Percentiles rank a stretch among this genome's conserved stretches.
Conservation (phyloP, 164 flowering plant species). For the Sedum album region DNA sequence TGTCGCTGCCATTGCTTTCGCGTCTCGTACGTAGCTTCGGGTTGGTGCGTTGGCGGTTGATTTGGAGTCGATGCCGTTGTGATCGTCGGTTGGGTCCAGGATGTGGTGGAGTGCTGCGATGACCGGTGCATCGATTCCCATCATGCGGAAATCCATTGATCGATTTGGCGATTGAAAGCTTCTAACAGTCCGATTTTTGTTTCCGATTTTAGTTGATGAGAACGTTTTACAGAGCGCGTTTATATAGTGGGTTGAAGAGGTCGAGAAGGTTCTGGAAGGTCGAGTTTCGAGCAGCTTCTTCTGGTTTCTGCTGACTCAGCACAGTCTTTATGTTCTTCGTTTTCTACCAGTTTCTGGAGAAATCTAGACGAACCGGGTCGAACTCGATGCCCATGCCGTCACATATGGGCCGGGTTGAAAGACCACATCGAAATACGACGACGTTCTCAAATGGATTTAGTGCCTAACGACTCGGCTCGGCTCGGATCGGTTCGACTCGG, state of each 20-base stretch:
- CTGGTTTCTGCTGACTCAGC: background rate
- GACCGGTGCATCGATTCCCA: slow-evolving; percentile 35
- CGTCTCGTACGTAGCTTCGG: slow-evolving; percentile 48
- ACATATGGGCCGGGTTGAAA: background rate
- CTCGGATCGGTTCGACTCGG: no score
- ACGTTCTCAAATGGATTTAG: background rate
- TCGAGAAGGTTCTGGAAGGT: background rate
- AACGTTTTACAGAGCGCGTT: no score
- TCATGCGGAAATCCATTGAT: slow-evolving; percentile 34
- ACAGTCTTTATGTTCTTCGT: background rate
- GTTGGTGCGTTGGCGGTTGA: slow-evolving; percentile 28
- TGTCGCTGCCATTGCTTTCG: slow-evolving; percentile 49
- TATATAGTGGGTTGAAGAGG: background rate
- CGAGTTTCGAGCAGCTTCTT: background rate
- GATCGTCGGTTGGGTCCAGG: slow-evolving; percentile 25
- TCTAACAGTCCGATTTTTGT: no score
- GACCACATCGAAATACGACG: no score
- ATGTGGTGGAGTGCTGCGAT: slow-evolving; percentile 36
- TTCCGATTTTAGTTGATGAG: no score
- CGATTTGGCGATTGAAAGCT: no score
- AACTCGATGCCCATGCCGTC: background rate
- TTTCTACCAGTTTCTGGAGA: slow-evolving; percentile 1
- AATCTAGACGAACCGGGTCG: background rate
- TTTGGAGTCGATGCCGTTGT: slow-evolving; percentile 8
- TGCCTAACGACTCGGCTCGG: background rate